Percentiles rank a stretch among this genome's conserved stretches.
Conservation (phyloP, 2,329 filamentous ascomycete species). For the Hypoxylon sp. region DNA sequence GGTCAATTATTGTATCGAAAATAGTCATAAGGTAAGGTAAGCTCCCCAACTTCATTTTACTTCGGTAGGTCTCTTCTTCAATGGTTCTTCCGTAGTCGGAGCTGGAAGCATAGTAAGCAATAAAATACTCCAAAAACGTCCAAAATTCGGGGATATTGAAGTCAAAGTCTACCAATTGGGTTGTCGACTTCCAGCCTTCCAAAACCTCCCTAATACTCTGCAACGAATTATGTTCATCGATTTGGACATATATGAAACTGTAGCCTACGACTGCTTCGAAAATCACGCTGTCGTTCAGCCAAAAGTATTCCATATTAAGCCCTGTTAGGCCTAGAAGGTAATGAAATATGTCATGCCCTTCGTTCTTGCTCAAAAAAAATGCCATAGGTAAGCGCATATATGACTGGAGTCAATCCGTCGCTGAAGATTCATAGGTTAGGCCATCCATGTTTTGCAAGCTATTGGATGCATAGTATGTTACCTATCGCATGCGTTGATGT, state of each 20-base stretch:
- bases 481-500: constrained; percentile 15
- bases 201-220: not conserved
- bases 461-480: too few relatives aligned
- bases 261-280: too few relatives aligned
- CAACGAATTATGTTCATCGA: not conserved
- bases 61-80: too few relatives aligned
- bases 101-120: not conserved
- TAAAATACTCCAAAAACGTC: not conserved
- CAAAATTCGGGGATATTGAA: not conserved
- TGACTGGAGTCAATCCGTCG: too few relatives aligned
- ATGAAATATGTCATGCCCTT: constrained; percentile 12
- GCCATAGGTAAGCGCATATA: too few relatives aligned
- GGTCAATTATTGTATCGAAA: constrained; percentile 1
- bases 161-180: constrained; percentile 10
- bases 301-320: constrained; percentile 3
- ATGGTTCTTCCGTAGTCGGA: too few relatives aligned
- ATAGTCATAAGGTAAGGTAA: not conserved
- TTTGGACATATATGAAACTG: not conserved
- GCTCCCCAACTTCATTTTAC: too few relatives aligned
- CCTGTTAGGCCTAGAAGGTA: constrained; percentile 10
- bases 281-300: not conserved
- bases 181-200: constrained; percentile 7
- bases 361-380: too few relatives aligned
- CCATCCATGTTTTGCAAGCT: too few relatives aligned
- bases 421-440: too few relatives aligned